Conservation (phyloP, 768 basidiomycete species). For the Xerocomellus chrysenteron region DNA sequence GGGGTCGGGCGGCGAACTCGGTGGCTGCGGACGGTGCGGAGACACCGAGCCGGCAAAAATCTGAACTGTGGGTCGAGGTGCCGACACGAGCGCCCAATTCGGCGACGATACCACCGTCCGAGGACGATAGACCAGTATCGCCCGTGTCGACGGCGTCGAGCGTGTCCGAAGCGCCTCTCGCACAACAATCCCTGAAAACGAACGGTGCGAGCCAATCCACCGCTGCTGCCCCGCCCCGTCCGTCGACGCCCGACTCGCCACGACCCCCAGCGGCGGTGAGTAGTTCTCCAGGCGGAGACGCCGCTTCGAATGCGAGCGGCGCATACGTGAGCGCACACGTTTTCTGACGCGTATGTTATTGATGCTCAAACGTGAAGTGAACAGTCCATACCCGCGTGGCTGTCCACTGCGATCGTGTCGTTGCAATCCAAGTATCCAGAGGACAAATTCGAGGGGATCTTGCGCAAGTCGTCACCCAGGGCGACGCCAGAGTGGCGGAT, state of each 20-base stretch:
- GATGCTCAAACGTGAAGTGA: constrained; percentile 35
- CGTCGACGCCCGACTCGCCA: constrained; percentile 28
- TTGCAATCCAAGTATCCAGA: constrained; percentile 75
- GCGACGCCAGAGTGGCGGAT: constrained; percentile 83
- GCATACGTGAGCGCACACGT: constrained; percentile 26
- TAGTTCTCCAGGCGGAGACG: constrained; percentile 22
- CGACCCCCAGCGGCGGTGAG: constrained; percentile 7
- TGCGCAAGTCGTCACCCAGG: constrained; percentile 54
- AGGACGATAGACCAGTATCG: constrained; percentile 58
- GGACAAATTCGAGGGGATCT: constrained; percentile 79
- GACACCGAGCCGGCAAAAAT: constrained; percentile 47
- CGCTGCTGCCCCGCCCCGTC: constrained; percentile 19
- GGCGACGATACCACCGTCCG: constrained; percentile 31
- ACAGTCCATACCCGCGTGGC: constrained; percentile 62
- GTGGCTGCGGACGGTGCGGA: constrained; percentile 43
- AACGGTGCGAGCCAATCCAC: constrained; percentile 45
- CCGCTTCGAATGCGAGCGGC: constrained; percentile 12
- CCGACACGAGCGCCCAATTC: constrained; percentile 34
- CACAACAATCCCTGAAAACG: constrained; percentile 54
- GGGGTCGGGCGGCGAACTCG: constrained; percentile 29
- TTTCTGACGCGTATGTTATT: constrained; percentile 28
- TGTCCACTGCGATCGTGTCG: constrained; percentile 59
- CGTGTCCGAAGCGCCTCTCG: constrained; percentile 71
- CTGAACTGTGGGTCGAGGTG: constrained; percentile 38
- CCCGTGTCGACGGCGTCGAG: constrained; percentile 75